A percentile compares a stretch with the other conserved stretches of the same genome.
These are phyloP conservation scores for Dalechampia spathulata DNA, from an alignment of 441 rosid species.

Conservation along the genomic window DNA sequence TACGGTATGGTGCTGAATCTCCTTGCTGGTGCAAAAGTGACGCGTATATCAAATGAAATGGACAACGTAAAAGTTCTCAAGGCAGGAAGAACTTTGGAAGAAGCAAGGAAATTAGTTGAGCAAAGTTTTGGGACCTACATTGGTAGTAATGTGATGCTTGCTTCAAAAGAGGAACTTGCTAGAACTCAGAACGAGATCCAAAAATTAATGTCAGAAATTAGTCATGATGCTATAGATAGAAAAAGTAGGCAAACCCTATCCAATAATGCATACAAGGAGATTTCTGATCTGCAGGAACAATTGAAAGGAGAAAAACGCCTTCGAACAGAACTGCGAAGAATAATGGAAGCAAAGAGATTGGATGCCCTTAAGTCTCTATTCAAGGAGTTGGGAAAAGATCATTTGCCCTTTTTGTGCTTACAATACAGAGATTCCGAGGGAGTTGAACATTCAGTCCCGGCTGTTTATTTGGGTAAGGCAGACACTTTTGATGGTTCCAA, in stretches of 20 bases:
- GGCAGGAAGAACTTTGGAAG: constrained; percentile 82
- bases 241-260: constrained; percentile 68
- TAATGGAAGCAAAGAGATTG: constrained; percentile 57
- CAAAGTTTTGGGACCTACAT: constrained; percentile 93
- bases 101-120: constrained; percentile 89
- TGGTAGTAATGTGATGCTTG: constrained; percentile 87
- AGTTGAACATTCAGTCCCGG: constrained; percentile 59
- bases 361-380: constrained; percentile 57
- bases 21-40: constrained; percentile 71
- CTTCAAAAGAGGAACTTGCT: constrained; percentile 84
- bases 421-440: constrained; percentile 81
- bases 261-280: constrained; percentile 62
- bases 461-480: constrained; percentile 67
- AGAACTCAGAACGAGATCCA: constrained; percentile 66
- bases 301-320: constrained; percentile 59
- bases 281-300: constrained; percentile 60
- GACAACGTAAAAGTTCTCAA: constrained; percentile 39
- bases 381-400: constrained; percentile 55
- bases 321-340: constrained; percentile 51
- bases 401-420: constrained; percentile 73
- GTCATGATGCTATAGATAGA: constrained; percentile 74
- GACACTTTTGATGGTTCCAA: constrained; percentile 49
- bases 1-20: constrained; percentile 98
- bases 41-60: constrained; percentile 45
- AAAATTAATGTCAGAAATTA: constrained; percentile 54